Conservation (phyloP, 108 stramenopile genomes). For the Skeletonema marinoi region DNA sequence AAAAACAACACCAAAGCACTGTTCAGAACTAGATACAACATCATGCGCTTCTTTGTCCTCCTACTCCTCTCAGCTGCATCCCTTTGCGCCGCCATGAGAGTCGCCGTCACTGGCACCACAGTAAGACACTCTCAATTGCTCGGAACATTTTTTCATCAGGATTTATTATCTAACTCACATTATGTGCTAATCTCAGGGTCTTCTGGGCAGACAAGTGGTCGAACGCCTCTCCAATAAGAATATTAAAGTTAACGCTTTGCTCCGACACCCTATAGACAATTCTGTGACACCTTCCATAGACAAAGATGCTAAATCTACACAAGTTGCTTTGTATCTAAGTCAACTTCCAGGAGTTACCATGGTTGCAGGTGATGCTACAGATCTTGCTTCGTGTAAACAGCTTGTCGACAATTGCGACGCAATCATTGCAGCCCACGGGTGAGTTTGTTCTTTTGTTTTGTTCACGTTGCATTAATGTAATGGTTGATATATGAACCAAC, state of each 20-base stretch:
- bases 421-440: conserved; percentile 49
- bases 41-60: too few species aligned
- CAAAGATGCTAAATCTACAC: conserved; percentile 2
- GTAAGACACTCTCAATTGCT: too few species aligned
- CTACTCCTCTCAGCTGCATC: not conserved
- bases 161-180: too few species aligned
- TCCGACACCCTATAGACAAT: conserved; percentile 34
- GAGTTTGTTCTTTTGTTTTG: too few species aligned
- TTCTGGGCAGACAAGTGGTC: conserved; percentile 44
- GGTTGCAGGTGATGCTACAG: conserved; percentile 54
- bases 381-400: conserved; percentile 26
- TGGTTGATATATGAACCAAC: too few species aligned
- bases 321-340: conserved; percentile 47
- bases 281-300: not conserved
- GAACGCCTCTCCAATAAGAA: conserved; percentile 17
- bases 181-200: conserved; percentile 5
- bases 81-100: conserved; percentile 6
- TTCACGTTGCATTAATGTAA: too few species aligned
- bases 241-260: conserved; percentile 32
- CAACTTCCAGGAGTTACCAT: conserved; percentile 43
- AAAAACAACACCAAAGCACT: too few species aligned
- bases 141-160: too few species aligned
- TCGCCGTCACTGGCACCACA: conserved; percentile 58
- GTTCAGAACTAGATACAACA: too few species aligned
- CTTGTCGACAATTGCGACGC: conserved; percentile 60